A percentile compares a stretch with the other conserved stretches of the same genome.
Conservation (phyloP, 2,329 filamentous ascomycete genomes). For the Aspergillus novofumigatus region DNA sequence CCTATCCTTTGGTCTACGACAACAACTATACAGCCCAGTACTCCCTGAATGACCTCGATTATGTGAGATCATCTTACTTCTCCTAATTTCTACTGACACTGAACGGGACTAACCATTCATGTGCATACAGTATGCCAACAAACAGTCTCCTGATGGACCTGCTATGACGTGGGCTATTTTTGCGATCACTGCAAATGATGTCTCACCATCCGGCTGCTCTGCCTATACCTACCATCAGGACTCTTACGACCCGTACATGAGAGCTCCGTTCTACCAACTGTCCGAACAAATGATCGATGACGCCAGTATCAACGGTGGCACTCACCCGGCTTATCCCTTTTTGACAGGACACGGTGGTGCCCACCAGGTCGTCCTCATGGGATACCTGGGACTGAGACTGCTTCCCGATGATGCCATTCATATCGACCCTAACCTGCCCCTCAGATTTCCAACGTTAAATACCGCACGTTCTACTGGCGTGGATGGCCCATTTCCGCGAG, state of each 20-base stretch:
- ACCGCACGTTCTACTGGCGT: conserved; percentile 63
- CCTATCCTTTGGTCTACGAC: conserved; percentile 60
- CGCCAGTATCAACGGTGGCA: conserved; percentile 57
- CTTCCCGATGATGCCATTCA: conserved; percentile 56
- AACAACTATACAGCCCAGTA: conserved; percentile 49
- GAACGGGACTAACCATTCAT: conserved; percentile 1
- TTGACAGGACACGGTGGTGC: conserved; percentile 67
- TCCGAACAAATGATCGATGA: conserved; percentile 66
- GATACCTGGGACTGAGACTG: conserved; percentile 62
- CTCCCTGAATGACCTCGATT: conserved; percentile 58
- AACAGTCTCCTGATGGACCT: conserved; percentile 63
- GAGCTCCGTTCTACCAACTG: conserved; percentile 66
- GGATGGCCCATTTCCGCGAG: conserved; percentile 59
- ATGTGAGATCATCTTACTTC: conserved; percentile 38
- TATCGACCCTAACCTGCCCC: conserved; percentile 63
- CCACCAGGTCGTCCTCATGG: conserved; percentile 63
- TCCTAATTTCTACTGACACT: too few relatives aligned
- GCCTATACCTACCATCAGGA: conserved; percentile 65
- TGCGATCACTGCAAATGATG: conserved; percentile 61
- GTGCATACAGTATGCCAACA: conserved; percentile 55
- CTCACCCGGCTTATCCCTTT: conserved; percentile 67
- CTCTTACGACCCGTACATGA: conserved; percentile 59
- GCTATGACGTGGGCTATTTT: conserved; percentile 72
- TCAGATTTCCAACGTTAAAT: conserved; percentile 58
- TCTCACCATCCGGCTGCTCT: conserved; percentile 64